Evolutionary conservation across 371 early-diverging fungal species (phyloP).

Genomic region (Dipsacomyces acuminosporus): DNA sequence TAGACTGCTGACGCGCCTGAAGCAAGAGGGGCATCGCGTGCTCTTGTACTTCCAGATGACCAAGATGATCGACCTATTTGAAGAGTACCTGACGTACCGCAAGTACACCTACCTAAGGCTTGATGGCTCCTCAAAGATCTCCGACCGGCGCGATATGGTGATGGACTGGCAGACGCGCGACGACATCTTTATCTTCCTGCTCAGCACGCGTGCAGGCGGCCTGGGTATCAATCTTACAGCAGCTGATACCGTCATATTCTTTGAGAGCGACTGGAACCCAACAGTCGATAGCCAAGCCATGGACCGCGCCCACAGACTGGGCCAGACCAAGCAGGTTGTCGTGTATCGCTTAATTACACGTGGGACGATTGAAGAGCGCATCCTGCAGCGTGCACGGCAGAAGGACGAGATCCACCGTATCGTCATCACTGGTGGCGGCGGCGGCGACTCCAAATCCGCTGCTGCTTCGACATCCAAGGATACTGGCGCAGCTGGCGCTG

Average conservation of each 20-base stretch:
- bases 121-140: conserved; percentile 93
- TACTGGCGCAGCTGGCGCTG: conserved; percentile 1
- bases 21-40: conserved; percentile 89
- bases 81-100: conserved; percentile 86
- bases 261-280: conserved; percentile 99
- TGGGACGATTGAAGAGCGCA: conserved; percentile 90
- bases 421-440: conserved; percentile 94
- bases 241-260: conserved; percentile 99
- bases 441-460: conserved; percentile 60
- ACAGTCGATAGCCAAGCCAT: conserved; percentile 97
- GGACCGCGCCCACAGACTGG: conserved; percentile 97
- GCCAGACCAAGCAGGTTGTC: conserved; percentile 94
- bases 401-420: conserved; percentile 98
- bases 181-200: conserved; percentile 93
- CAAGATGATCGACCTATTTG: conserved; percentile 95
- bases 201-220: conserved; percentile 99
- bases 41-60: conserved; percentile 99
- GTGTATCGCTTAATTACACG: conserved; percentile 90
- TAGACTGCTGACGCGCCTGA: conserved; percentile 78
- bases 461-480: neutral
- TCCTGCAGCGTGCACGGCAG: conserved; percentile 82
- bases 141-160: conserved; percentile 90
- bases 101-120: conserved; percentile 89
- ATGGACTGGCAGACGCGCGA: conserved; percentile 87
- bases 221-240: conserved; percentile 99